A percentile compares a stretch with the other conserved stretches of the same genome.
Conservation (phyloP, 2,329 filamentous ascomycete genomes). For the Aspergillus sp. region DNA sequence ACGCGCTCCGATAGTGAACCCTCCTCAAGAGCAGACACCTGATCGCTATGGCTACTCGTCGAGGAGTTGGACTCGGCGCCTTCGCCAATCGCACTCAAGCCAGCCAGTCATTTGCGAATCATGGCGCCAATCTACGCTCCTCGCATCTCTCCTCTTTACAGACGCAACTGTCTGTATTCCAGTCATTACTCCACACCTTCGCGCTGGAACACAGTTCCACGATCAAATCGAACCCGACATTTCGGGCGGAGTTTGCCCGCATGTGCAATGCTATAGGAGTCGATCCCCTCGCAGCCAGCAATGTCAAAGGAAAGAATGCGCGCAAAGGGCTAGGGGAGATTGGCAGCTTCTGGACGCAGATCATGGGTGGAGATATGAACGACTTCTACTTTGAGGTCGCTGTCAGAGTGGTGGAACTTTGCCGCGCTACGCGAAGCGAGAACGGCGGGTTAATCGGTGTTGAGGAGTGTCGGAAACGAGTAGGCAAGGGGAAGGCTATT, state of each 20-base stretch:
- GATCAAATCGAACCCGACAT: constrained; percentile 91
- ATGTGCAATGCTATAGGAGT: constrained; percentile 98
- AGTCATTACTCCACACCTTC: constrained; percentile 92
- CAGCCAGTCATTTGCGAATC: constrained; percentile 83
- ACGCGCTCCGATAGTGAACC: neutral
- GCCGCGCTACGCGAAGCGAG: constrained; percentile 78
- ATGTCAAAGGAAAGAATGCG: constrained; percentile 52
- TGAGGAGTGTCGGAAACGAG: constrained; percentile 73
- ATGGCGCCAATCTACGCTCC: constrained; percentile 83
- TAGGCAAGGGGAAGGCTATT: constrained; percentile 71
- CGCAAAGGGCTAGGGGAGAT: constrained; percentile 48
- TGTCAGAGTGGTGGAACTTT: constrained; percentile 92
- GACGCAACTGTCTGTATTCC: constrained; percentile 94
- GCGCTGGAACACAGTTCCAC: constrained; percentile 91
- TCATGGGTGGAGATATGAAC: constrained; percentile 87
- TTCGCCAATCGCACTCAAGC: constrained; percentile 84
- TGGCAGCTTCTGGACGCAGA: constrained; percentile 85
- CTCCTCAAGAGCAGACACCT: neutral
- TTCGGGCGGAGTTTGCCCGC: constrained; percentile 94
- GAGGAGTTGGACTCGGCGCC: constrained; percentile 83
- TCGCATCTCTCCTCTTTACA: constrained; percentile 82
- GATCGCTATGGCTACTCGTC: constrained; percentile 47
- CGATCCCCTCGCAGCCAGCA: constrained; percentile 79
- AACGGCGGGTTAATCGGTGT: constrained; percentile 92
- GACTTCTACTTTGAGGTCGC: constrained; percentile 99